phyloP scores from a whole-genome alignment of 768 basidiomycete genomes.

The Amanita inopinata region DNA sequence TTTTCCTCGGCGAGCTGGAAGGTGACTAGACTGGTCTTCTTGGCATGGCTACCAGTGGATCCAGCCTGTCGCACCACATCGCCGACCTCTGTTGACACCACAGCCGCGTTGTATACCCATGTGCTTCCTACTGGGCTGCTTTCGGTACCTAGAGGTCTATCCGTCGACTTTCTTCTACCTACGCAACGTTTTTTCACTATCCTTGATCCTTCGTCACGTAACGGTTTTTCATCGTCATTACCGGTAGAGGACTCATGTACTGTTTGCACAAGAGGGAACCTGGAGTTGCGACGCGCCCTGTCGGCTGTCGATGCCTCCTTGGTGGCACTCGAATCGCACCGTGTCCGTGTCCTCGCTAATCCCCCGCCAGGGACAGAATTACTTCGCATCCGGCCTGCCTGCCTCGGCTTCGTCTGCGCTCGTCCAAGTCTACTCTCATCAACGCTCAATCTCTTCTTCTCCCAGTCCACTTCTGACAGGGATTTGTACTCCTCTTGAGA shows the following conservation, averaged over 20 bases:
- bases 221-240: not conserved
- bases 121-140: not conserved
- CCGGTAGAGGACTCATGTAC: not conserved
- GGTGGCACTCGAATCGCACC: not conserved
- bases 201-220: not conserved
- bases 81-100: not conserved
- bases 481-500: constrained; percentile 51
- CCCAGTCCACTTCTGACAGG: constrained; percentile 26
- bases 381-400: not conserved
- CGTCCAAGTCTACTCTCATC: not conserved
- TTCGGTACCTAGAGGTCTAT: not conserved
- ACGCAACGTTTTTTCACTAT: constrained; percentile 7
- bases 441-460: not conserved
- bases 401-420: not conserved
- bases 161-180: constrained; percentile 1
- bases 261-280: not conserved
- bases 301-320: not conserved
- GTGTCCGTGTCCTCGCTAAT: not conserved
- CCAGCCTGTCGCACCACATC: not conserved
- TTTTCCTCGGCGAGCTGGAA: not conserved
- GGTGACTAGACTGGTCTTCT: not conserved
- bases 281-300: not conserved
- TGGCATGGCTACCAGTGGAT: not conserved
- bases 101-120: constrained; percentile 6
- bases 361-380: not conserved